A percentile compares a stretch with the other conserved stretches of the same genome.
These are phyloP conservation scores for Pichia ethanolica DNA, from an alignment of 805 yeast species.

Conservation along the genomic window DNA sequence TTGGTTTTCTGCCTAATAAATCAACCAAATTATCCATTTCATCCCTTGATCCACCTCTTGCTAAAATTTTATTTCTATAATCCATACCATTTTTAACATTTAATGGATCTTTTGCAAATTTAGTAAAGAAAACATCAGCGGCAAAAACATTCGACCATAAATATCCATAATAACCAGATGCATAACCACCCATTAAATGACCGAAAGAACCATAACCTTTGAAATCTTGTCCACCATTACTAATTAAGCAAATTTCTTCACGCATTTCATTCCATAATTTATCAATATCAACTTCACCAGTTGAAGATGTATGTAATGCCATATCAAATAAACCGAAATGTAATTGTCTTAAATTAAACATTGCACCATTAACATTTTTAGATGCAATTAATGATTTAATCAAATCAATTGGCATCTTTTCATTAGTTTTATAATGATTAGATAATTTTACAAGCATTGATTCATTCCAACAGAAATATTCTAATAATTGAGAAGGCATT, in stretches of 20 bases:
- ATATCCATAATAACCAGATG: slow-evolving; percentile 82
- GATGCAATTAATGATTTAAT: slow-evolving; percentile 52
- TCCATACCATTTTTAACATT: slow-evolving; percentile 50
- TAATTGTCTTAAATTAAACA: slow-evolving; percentile 65
- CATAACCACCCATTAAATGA: slow-evolving; percentile 80
- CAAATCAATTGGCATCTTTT: slow-evolving; percentile 48
- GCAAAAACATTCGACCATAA: slow-evolving; percentile 84
- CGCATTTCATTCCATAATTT: slow-evolving; percentile 60
- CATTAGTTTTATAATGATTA: slow-evolving; percentile 52
- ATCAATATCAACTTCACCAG: slow-evolving; percentile 44
- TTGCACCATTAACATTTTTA: slow-evolving; percentile 71
- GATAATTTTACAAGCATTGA: slow-evolving; percentile 52
- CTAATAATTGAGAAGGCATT: slow-evolving; percentile 86
- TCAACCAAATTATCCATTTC: slow-evolving; percentile 57
- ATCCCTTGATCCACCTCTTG: slow-evolving; percentile 68
- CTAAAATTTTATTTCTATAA: slow-evolving; percentile 64
- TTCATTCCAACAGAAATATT: slow-evolving; percentile 80
- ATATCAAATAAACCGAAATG: slow-evolving; percentile 76
- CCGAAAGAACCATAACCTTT: slow-evolving; percentile 73
- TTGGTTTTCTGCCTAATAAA: slow-evolving; percentile 71
- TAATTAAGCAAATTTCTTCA: slow-evolving; percentile 51
- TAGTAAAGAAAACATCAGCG: slow-evolving; percentile 68
- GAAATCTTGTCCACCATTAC: slow-evolving; percentile 47
- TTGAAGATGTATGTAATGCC: slow-evolving; percentile 48
- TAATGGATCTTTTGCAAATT: slow-evolving; percentile 63